A percentile compares a stretch with the other conserved stretches of the same genome.
These are phyloP conservation scores for Neurospora africana DNA, from an alignment of 495 filamentous ascomycete species.

Conservation along the genomic window DNA sequence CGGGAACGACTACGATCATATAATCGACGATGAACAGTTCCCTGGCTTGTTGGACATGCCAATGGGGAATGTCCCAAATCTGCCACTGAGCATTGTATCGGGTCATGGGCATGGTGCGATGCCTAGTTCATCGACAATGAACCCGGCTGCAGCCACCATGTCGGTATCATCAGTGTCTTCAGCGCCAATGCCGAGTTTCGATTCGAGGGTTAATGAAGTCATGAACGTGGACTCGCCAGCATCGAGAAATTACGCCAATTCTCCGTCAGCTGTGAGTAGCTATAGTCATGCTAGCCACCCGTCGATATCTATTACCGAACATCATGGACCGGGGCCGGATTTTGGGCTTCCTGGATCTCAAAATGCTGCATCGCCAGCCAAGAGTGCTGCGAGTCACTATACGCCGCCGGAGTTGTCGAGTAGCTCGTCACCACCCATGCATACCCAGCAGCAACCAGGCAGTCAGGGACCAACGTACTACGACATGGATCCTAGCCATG, in stretches of 20 bases:
- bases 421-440: constrained; percentile 34
- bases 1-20: constrained; percentile 24
- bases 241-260: constrained; percentile 10
- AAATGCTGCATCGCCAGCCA: constrained; percentile 35
- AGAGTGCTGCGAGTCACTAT: constrained; percentile 26
- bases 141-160: constrained; percentile 20
- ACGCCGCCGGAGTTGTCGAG: constrained; percentile 30
- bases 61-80: constrained; percentile 16
- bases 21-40: constrained; percentile 35
- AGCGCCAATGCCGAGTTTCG: constrained; percentile 29
- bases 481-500: not conserved
- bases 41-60: constrained; percentile 33
- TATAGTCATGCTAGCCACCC: constrained; percentile 17
- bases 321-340: not conserved
- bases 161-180: constrained; percentile 20
- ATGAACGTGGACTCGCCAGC: constrained; percentile 25
- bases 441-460: constrained; percentile 3
- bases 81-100: not conserved
- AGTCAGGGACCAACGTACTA: not conserved
- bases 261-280: constrained; percentile 25
- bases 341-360: constrained; percentile 4
- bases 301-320: constrained; percentile 10
- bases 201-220: constrained; percentile 21
- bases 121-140: constrained; percentile 20
- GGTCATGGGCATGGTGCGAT: constrained; percentile 1